Base-by-base conservation (phyloP, 1,284 basidiomycete genomes). In the Fomitopsis betulina region DNA sequence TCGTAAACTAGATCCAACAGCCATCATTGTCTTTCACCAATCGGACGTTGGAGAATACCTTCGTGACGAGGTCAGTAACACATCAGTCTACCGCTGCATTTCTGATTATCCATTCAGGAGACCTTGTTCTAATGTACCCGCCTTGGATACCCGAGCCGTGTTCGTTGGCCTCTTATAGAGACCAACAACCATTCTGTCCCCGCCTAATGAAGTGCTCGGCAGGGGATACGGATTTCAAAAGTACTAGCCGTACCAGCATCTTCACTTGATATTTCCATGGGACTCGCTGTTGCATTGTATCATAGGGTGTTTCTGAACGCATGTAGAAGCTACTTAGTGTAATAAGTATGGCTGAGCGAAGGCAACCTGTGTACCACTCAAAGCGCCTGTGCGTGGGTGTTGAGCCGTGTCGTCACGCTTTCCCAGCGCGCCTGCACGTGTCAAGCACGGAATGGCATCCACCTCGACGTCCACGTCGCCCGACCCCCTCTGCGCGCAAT, bases 11-110 rank as follows among this genome's bases (percentile, higher is more conserved):
- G 96, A 99, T 73, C 97, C 97, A n/a, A 98, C 95, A 32, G 88
- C 93, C 19, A 98, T 99, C 65, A 89, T 99, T 59, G 96, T 98
- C 5, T 99, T 99, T 76, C 97, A 99, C 72, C 97, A 99, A 80
- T 91, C 97, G 91, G 95, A 98, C 75, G 92, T 97, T 23, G 95
- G 95, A 59, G 95, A 98, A 79, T 98, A 97, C 72, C 77, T 98
- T 53, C 86, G 95, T 69, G 96, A 98, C 70, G 95, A 98, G 81
- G 95, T 91, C 61, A 66, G 76, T 33, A n/a, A 15, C 27, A 8
- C 12, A 38, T 47, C 47, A 56, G 8, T 47, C 7, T 30, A 13
- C 7, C 13, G 13, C 13, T 27, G 1, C 13, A 15, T 13, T 40
- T 53, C 50, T 58, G 60, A 38, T 42, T 30, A 42, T 55, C 56